Evolutionary conservation across 768 basidiomycete genomes (phyloP), one percentile per base, ranked within the genome.

Genomic region (Multifurca ochricompacta): DNA sequence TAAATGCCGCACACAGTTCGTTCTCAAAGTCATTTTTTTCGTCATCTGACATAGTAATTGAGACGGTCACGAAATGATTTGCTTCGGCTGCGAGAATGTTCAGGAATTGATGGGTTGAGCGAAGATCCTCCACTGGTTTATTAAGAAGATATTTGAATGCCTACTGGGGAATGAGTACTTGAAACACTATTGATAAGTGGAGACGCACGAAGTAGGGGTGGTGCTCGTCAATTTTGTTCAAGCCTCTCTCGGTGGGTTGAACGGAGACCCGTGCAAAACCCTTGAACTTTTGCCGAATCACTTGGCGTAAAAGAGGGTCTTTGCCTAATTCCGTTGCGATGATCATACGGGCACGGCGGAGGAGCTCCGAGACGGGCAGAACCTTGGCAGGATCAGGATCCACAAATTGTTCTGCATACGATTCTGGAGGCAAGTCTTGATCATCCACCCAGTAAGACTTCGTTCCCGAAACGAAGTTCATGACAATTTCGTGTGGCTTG

Each of bases 91-190:
- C 78, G 8, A 97, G 80, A 60, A 98, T 95, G 60, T 91, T 83
- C 23, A 97, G 74, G 70, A 94, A 97, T 62, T 94, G 91, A 18
- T 88, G 73, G 1, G 77, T 73, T 36, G 82, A 76, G 35, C 82
- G 62, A 80, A 95, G 84, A 4, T 82, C 77, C 27, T 67, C 66
- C 28, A 91, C 77, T 23, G 80, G 82, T 64, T 96, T 98, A 56
- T 85, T 77, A 25, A 77, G 72, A 27, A 97, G 77, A 70, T 97
- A 98, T 75, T 98, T 98, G 79, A 98, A 98, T 63, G 81, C 84
- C 95, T 99, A 63, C 9, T 9, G 49, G 44, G 52, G 11, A 58
- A 55, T 45, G 23, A 58, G 41, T 40, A 36, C 35, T 23, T 34
- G 37, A 32, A 7, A 31, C 40, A 30, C 10, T 39, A 31, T 1